Evolutionary conservation across 768 basidiomycete species (phyloP).

Genomic region (Collybia sordida): DNA sequence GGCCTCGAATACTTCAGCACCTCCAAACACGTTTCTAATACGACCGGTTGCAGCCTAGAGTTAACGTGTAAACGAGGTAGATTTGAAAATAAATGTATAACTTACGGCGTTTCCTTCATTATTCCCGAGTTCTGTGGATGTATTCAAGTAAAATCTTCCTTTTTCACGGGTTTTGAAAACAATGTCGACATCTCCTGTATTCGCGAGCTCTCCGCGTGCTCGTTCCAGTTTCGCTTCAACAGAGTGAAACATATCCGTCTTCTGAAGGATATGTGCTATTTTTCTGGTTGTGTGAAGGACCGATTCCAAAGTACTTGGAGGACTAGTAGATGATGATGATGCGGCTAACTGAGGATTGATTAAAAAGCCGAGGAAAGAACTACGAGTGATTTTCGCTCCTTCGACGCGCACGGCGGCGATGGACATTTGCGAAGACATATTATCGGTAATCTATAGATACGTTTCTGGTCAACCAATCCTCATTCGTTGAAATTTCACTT

Average conservation of each 20-base stretch:
- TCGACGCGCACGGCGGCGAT: constrained; percentile 81
- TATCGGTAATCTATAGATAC: constrained; percentile 57
- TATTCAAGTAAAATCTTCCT: constrained; percentile 74
- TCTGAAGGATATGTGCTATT: constrained; percentile 63
- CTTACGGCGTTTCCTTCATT: constrained; percentile 88
- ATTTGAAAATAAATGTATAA: neutral
- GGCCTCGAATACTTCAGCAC: constrained; percentile 85
- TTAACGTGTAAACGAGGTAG: neutral
- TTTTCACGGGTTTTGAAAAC: constrained; percentile 77
- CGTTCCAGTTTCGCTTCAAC: constrained; percentile 66
- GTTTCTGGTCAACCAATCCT: neutral
- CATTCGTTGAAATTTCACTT: constrained; percentile 5
- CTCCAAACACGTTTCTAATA: constrained; percentile 87
- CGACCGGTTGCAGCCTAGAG: constrained; percentile 72
- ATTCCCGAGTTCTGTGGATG: constrained; percentile 89
- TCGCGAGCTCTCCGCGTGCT: constrained; percentile 51
- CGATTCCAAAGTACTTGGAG: constrained; percentile 49
- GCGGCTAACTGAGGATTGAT: constrained; percentile 58
- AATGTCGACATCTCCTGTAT: constrained; percentile 70
- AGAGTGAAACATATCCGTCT: constrained; percentile 75
- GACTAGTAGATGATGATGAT: constrained; percentile 16
- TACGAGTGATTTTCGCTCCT: constrained; percentile 72
- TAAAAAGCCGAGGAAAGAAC: constrained; percentile 79
- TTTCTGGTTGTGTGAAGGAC: constrained; percentile 70
- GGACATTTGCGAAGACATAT: constrained; percentile 62